These are phyloP conservation scores for Cylindrodendrum hubeiense DNA, from an alignment of 2,329 filamentous ascomycete species.

Conservation along the genomic window DNA sequence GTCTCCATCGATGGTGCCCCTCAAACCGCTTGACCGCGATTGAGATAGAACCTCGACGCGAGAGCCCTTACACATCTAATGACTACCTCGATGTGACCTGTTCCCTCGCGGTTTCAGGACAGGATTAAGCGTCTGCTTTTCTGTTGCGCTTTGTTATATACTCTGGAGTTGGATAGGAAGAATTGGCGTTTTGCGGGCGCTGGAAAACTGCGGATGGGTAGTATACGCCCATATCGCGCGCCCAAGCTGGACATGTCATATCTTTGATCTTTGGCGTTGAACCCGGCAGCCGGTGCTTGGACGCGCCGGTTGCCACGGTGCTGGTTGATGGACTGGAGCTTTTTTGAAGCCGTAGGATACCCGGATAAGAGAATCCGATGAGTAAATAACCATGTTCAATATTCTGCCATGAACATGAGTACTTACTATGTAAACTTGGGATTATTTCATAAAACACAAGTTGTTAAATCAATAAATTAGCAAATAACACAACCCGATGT, in stretches of 20 bases:
- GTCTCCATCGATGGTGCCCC: background rate
- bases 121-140: conserved; percentile 18
- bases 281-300: background rate
- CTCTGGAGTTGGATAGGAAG: conserved; percentile 22
- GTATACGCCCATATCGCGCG: background rate
- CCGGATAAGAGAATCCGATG: conserved; percentile 4
- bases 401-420: background rate
- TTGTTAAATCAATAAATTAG: background rate
- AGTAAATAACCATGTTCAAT: background rate
- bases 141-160: background rate
- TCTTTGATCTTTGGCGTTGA: conserved; percentile 2
- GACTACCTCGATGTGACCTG: background rate
- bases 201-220: background rate
- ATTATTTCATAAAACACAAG: background rate
- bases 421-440: background rate
- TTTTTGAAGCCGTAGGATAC: conserved; percentile 12
- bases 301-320: background rate
- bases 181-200: conserved; percentile 6
- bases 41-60: background rate
- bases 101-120: conserved; percentile 4
- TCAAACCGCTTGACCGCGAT: background rate
- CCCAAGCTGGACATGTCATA: background rate
- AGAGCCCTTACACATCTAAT: background rate
- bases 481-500: background rate
- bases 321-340: background rate